These are phyloP conservation scores for Hyaloperonospora brassicae DNA, from an alignment of 352 stramenopile genomes.

Conservation along the genomic window DNA sequence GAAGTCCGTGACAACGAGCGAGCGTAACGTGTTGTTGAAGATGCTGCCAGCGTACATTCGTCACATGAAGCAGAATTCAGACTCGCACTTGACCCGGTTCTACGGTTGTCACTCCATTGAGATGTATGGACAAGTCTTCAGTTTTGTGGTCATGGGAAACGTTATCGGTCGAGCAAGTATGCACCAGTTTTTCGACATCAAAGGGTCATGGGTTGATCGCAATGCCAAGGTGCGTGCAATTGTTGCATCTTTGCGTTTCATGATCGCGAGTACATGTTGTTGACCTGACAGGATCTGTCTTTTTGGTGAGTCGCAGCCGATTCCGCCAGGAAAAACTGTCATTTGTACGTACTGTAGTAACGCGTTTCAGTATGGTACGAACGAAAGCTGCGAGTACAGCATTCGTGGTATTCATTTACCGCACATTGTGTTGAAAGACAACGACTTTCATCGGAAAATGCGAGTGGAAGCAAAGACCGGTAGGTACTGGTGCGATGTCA, in stretches of 20 bases:
- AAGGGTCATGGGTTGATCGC: constrained; percentile 83
- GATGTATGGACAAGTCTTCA: constrained; percentile 85
- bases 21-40: constrained; percentile 68
- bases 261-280: not conserved
- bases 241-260: constrained; percentile 1
- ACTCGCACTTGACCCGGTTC: constrained; percentile 82
- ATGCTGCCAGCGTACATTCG: constrained; percentile 80
- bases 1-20: constrained; percentile 76
- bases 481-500: constrained; percentile 8
- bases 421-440: constrained; percentile 80
- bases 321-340: constrained; percentile 71
- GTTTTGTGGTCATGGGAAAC: constrained; percentile 90
- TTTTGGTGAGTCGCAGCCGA: constrained; percentile 28
- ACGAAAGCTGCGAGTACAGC: constrained; percentile 64
- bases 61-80: constrained; percentile 74
- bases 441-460: constrained; percentile 81
- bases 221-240: constrained; percentile 52
- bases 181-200: constrained; percentile 88
- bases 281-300: constrained; percentile 3
- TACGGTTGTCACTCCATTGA: constrained; percentile 85
- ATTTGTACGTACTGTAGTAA: constrained; percentile 84
- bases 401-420: constrained; percentile 69
- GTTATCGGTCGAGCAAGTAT: constrained; percentile 74
- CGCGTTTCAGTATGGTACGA: constrained; percentile 65
- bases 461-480: constrained; percentile 52